Percentiles rank a stretch among this genome's conserved stretches.
These are phyloP conservation scores for Lyophyllum semitale DNA, from an alignment of 768 basidiomycete species.

Conservation along the genomic window DNA sequence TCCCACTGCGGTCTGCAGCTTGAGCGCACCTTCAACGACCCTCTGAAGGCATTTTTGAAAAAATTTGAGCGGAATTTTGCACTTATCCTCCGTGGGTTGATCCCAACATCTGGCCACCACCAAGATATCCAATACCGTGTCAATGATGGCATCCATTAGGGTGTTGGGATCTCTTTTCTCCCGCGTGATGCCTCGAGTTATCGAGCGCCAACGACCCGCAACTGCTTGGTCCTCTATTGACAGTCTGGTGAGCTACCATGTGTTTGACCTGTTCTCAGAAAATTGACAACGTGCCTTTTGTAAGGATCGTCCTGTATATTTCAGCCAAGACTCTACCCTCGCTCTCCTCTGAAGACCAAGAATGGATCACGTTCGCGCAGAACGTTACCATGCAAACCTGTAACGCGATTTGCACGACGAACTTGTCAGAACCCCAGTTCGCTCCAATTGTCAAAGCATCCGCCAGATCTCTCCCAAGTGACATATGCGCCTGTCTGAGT, in stretches of 20 bases:
- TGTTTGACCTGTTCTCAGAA: background rate
- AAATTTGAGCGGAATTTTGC: background rate
- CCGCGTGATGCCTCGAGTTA: conserved; percentile 37
- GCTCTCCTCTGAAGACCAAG: conserved; percentile 33
- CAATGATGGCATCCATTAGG: background rate
- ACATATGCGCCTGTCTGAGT: conserved; percentile 28
- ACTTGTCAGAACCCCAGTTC: background rate
- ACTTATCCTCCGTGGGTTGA: background rate
- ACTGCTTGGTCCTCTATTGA: conserved; percentile 49
- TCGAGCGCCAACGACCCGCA: no score
- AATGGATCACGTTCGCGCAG: conserved; percentile 32
- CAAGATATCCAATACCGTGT: conserved; percentile 10
- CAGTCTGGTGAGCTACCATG: background rate
- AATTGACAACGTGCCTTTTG: conserved; percentile 35
- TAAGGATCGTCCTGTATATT: conserved; percentile 41
- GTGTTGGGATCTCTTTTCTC: conserved; percentile 32
- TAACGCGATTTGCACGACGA: conserved; percentile 30
- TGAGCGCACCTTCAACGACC: background rate
- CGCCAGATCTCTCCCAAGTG: conserved; percentile 41
- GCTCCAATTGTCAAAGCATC: conserved; percentile 7
- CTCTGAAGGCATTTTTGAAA: background rate
- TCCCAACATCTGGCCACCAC: conserved; percentile 4
- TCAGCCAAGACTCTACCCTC: conserved; percentile 28
- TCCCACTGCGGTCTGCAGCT: conserved; percentile 7
- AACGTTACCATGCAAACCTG: conserved; percentile 33